phyloP scores from a whole-genome alignment of 768 basidiomycete species.

The Floccularia luteovirens region DNA sequence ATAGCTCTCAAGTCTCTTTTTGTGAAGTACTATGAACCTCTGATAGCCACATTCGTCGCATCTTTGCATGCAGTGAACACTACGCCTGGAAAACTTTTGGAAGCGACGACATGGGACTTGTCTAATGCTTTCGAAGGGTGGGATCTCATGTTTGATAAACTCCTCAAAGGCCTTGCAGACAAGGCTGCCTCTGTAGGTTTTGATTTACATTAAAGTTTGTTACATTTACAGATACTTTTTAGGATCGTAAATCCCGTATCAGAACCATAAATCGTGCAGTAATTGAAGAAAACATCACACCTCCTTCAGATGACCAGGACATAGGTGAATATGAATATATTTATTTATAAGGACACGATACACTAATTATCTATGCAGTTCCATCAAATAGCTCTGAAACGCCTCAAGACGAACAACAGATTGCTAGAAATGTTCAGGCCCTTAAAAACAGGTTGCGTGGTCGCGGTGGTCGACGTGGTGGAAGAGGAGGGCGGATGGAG shows the following conservation, averaged over 20 bases:
- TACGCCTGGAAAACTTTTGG: constrained; percentile 31
- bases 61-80: constrained; percentile 63
- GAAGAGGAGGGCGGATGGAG: constrained; percentile 41
- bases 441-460: constrained; percentile 82
- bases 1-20: constrained; percentile 77
- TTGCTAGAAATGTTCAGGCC: constrained; percentile 86
- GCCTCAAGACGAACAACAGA: constrained; percentile 78
- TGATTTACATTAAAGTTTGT: constrained; percentile 3
- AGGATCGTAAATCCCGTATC: constrained; percentile 72
- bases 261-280: constrained; percentile 30
- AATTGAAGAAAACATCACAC: constrained; percentile 31
- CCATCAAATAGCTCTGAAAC: constrained; percentile 30
- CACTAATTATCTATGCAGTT: constrained; percentile 30
- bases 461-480: constrained; percentile 53
- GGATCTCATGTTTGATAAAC: constrained; percentile 74
- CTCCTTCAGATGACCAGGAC: constrained; percentile 54
- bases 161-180: constrained; percentile 68
- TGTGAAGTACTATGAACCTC: constrained; percentile 79
- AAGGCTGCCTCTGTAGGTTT: constrained; percentile 57
- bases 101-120: constrained; percentile 58
- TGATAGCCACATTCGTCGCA: constrained; percentile 75
- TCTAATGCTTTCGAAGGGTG: constrained; percentile 65
- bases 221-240: constrained; percentile 1
- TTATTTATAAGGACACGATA: background rate
- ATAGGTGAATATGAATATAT: constrained; percentile 32